Base-by-base conservation (phyloP, 208 protist species). In the Endotrypanum monterogeii region DNA sequence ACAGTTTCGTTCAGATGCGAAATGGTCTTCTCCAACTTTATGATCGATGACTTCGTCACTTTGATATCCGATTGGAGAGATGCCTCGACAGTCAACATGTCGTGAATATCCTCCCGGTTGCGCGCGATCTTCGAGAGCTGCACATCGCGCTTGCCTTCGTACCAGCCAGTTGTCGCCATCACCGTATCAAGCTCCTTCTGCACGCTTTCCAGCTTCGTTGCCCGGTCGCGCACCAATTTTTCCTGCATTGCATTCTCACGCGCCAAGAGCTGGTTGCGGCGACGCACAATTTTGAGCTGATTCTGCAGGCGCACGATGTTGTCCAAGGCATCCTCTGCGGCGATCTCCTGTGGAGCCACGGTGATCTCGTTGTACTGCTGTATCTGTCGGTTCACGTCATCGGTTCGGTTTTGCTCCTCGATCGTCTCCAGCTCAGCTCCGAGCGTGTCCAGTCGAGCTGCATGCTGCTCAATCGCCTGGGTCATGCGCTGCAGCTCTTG, bases 261-360 rank as follows among this genome's bases (percentile, higher is more conserved):
- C 18, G 67, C 83, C 58, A 97, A 76, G 37, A 95, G 83, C 58
- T 92, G 78, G 71, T 96, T 96, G 67, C 92, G 89, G 32, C 91
- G 89, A 46, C 79, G 78, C 39, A 86, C 83, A 76, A 96, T 90
- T 76, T 95, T 96, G 20, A 98, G 83, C 63, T 91, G 86, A 76
- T 98, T 98, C 75, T 98, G 76, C 71, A 96, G 51, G 23, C 91
- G 85, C 51, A 94, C 86, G 37, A 96, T 83, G 78, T 81, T 86
- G 68, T 98, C 94, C 41, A 96, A 79, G 1, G 88, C 92, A 62
- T 96, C 94, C 69, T 98, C 89, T 18, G 90, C 90, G 18, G 90
- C 82, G 67, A 98, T 91, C 23, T 85, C 86, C 28, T 66, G 73
- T 37, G 76, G 71, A 69, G 89, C 69, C 48, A 84, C 69, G 25